Conservation (phyloP, 225 moss, liverwort and hornwort genomes). For the Lunularia cruciata region DNA sequence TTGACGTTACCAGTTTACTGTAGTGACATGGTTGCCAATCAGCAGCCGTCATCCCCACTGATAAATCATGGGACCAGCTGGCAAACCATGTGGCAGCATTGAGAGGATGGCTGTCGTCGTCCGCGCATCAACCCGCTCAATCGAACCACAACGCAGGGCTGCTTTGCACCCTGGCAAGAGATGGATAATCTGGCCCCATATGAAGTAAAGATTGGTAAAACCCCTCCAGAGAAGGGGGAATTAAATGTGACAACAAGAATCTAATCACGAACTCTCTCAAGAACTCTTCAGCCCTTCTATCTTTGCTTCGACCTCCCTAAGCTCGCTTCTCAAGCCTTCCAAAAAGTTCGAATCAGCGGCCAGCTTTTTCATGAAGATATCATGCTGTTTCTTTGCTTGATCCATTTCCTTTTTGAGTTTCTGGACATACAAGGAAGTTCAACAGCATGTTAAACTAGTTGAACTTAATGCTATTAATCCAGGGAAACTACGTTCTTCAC, state of each 20-base stretch:
- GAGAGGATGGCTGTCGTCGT: slow-evolving; percentile 4
- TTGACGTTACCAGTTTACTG: not conserved
- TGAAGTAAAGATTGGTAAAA: not conserved
- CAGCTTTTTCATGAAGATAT: slow-evolving; percentile 28
- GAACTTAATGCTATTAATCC: too few species aligned
- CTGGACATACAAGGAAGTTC: slow-evolving; percentile 19
- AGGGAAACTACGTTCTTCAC: too few species aligned
- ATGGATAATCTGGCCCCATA: not conserved
- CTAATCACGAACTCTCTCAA: not conserved
- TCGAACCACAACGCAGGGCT: not conserved
- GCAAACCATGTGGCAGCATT: not conserved
- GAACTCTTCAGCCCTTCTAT: slow-evolving; percentile 24
- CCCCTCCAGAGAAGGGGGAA: not conserved
- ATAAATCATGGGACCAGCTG: not conserved
- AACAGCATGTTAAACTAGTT: too few species aligned
- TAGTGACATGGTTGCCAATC: slow-evolving; percentile 21
- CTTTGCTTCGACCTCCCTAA: slow-evolving; percentile 29
- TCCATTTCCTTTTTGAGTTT: slow-evolving; percentile 39
- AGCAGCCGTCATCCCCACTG: slow-evolving; percentile 12
- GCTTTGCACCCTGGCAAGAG: not conserved
- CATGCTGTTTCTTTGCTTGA: slow-evolving; percentile 20
- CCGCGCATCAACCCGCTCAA: slow-evolving; percentile 20
- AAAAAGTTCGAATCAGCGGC: slow-evolving; percentile 31
- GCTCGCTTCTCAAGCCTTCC: slow-evolving; percentile 23
- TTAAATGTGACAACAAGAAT: not conserved